Evolutionary conservation across 495 filamentous ascomycete species (phyloP).

Genomic region (Aspergillus panamensis): DNA sequence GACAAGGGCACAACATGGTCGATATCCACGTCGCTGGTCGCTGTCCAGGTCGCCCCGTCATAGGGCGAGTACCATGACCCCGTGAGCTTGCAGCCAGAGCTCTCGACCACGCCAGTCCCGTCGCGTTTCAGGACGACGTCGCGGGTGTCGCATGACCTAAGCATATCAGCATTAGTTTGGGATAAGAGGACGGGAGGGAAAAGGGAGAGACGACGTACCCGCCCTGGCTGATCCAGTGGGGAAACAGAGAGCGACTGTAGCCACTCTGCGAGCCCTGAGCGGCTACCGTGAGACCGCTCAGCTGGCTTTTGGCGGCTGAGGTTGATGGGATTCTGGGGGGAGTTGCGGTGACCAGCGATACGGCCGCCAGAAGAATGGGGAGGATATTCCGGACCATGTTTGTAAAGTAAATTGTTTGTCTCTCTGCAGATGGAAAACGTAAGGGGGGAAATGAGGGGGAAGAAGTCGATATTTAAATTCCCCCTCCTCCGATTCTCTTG

Average conservation of each 20-base stretch:
- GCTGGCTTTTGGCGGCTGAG: slow-evolving; percentile 49
- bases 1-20: slow-evolving; percentile 73
- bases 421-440: neutral
- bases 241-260: slow-evolving; percentile 63
- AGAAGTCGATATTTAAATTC: neutral
- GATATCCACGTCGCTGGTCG: slow-evolving; percentile 64
- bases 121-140: slow-evolving; percentile 69
- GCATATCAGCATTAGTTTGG: neutral
- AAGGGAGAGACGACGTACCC: slow-evolving; percentile 10
- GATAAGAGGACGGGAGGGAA: neutral
- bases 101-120: slow-evolving; percentile 51
- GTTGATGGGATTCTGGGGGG: slow-evolving; percentile 58
- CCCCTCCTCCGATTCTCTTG: neutral
- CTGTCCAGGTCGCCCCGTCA: slow-evolving; percentile 66
- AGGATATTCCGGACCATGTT: slow-evolving; percentile 6
- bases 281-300: slow-evolving; percentile 53
- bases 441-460: neutral
- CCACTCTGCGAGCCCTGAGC: slow-evolving; percentile 48
- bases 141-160: slow-evolving; percentile 59
- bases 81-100: slow-evolving; percentile 52
- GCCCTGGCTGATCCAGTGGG: slow-evolving; percentile 60
- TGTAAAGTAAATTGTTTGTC: neutral
- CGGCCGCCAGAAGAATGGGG: slow-evolving; percentile 7
- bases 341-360: slow-evolving; percentile 25
- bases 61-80: slow-evolving; percentile 65